Evolutionary conservation across 2,329 filamentous ascomycete species (phyloP).

Genomic region (Bipolaris bicolor): DNA sequence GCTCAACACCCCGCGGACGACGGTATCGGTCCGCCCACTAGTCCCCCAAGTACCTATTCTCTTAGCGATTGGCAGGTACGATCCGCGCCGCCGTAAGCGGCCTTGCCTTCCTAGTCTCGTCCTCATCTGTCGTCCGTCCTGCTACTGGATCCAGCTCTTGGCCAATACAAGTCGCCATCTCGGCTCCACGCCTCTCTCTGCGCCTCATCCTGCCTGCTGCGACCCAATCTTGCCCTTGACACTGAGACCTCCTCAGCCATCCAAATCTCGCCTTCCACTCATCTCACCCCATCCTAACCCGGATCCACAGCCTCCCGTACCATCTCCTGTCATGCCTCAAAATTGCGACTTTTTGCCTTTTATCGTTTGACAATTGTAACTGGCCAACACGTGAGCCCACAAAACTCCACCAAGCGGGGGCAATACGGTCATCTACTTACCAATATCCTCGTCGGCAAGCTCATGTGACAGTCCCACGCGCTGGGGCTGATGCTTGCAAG

Average conservation of each 20-base stretch:
- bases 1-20: conserved; percentile 39
- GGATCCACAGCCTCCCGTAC: conserved; percentile 27
- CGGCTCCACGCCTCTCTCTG: conserved; percentile 36
- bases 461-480: conserved; percentile 90
- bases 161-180: conserved; percentile 42
- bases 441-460: conserved; percentile 95
- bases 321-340: conserved; percentile 14
- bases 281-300: conserved; percentile 31
- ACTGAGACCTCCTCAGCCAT: conserved; percentile 44
- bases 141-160: conserved; percentile 40
- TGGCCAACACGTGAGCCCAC: conserved; percentile 39
- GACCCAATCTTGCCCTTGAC: conserved; percentile 33
- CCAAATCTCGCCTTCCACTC: conserved; percentile 33
- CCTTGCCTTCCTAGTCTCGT: conserved; percentile 39
- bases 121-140: conserved; percentile 39
- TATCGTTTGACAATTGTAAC: conserved; percentile 54
- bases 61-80: conserved; percentile 43
- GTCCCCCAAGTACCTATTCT: conserved; percentile 17
- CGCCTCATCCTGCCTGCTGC: conserved; percentile 40
- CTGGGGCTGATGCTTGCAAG: conserved; percentile 98
- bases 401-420: conserved; percentile 14
- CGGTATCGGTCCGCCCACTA: conserved; percentile 37
- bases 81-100: conserved; percentile 44
- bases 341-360: conserved; percentile 22
- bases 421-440: conserved; percentile 58